A percentile compares a stretch with the other conserved stretches of the same genome.
phyloP scores from a whole-genome alignment of 768 basidiomycete species.

The Suillus weaverae region DNA sequence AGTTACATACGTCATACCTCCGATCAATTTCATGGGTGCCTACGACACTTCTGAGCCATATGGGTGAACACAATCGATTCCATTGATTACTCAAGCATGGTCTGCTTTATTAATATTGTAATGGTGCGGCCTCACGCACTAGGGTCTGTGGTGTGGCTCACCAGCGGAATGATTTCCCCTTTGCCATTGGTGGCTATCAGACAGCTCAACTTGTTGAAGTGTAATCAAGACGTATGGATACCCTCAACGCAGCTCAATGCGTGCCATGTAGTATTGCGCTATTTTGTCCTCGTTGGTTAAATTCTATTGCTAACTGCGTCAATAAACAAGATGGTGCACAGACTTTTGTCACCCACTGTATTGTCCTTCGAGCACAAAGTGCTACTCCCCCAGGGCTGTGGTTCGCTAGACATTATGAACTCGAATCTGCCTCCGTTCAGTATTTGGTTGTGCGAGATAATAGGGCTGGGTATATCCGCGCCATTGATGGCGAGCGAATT shows the following conservation, averaged over 20 bases:
- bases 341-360: background rate
- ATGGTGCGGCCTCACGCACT: background rate
- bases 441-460: conserved; percentile 66
- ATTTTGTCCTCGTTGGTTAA: background rate
- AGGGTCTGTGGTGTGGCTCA: background rate
- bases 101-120: background rate
- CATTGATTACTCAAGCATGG: background rate
- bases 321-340: background rate
- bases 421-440: conserved; percentile 52
- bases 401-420: conserved; percentile 64
- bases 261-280: background rate
- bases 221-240: background rate
- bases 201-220: background rate
- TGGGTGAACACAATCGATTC: background rate
- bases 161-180: background rate
- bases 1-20: background rate
- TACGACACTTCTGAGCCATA: background rate
- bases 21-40: background rate
- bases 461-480: conserved; percentile 37
- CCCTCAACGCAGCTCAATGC: background rate
- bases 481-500: conserved; percentile 61
- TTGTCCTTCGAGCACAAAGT: conserved; percentile 10
- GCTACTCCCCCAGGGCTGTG: conserved; percentile 43
- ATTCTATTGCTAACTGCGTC: background rate
- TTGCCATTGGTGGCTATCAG: background rate